phyloP scores from a whole-genome alignment of 441 rosid species.

The Manihot esculenta region DNA sequence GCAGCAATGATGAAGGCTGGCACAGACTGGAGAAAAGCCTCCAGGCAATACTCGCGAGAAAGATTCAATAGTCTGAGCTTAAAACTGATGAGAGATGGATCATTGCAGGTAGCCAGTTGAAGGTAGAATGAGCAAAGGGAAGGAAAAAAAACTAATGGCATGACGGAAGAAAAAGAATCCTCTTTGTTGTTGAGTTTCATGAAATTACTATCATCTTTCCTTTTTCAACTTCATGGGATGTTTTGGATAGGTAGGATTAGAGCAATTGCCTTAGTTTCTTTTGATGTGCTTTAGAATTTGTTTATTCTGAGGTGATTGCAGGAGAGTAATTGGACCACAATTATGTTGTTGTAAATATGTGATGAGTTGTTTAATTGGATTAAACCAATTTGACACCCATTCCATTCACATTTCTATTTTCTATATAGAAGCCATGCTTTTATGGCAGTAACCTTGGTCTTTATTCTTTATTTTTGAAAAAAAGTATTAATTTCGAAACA shows the following conservation, averaged over 20 bases:
- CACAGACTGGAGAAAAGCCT: constrained; percentile 96
- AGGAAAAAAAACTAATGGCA: neutral
- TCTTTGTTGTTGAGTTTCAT: constrained; percentile 8
- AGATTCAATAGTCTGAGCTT: constrained; percentile 85
- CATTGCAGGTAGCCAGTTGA: constrained; percentile 50
- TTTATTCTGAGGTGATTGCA: constrained; percentile 8
- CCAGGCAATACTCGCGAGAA: constrained; percentile 87
- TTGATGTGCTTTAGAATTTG: constrained; percentile 15
- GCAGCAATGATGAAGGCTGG: constrained; percentile 95
- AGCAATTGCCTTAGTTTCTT: constrained; percentile 2
- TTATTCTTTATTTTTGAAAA: no score
- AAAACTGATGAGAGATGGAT: constrained; percentile 83
- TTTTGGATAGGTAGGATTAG: constrained; percentile 30
- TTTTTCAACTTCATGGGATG: constrained; percentile 14
- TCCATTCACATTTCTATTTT: no score
- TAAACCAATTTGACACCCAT: no score
- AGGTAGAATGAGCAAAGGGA: constrained; percentile 4
- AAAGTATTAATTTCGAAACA: no score
- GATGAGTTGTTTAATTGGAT: neutral
- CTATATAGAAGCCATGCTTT: no score
- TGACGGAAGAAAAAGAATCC: neutral
- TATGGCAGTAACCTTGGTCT: no score
- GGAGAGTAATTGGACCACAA: neutral
- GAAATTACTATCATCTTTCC: neutral
- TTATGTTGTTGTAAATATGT: constrained; percentile 33